phyloP scores from a whole-genome alignment of 2,329 filamentous ascomycete genomes.

The Aspergillus terreus region DNA sequence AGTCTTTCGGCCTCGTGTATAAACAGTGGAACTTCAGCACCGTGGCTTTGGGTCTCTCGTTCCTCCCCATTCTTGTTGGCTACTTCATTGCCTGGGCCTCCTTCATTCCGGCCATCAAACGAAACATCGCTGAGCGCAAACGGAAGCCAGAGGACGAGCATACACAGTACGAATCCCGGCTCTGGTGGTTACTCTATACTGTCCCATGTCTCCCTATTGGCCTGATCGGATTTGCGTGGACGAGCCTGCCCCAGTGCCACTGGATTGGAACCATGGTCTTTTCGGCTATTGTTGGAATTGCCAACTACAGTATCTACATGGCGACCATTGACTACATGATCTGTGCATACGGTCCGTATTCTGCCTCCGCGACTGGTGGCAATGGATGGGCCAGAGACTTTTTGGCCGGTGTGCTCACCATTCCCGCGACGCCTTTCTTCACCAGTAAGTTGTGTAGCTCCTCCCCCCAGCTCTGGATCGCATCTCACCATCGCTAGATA shows the following conservation, averaged over 20 bases:
- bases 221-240: conserved; percentile 61
- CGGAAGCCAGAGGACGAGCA: conserved; percentile 47
- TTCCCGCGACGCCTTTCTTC: conserved; percentile 55
- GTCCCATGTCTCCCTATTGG: conserved; percentile 59
- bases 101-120: conserved; percentile 54
- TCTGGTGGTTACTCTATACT: conserved; percentile 59
- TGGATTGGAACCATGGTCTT: conserved; percentile 64
- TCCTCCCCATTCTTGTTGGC: conserved; percentile 55
- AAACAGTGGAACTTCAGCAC: conserved; percentile 56
- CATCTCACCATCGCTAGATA: conserved; percentile 37
- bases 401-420: conserved; percentile 60
- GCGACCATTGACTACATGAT: conserved; percentile 67
- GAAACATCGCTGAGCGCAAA: conserved; percentile 44
- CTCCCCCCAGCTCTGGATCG: background rate
- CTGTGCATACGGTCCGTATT: conserved; percentile 63
- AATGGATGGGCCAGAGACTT: conserved; percentile 65
- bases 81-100: conserved; percentile 58
- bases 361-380: conserved; percentile 63
- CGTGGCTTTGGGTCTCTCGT: conserved; percentile 48
- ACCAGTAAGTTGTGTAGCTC: conserved; percentile 28
- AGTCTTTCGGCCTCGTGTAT: conserved; percentile 59
- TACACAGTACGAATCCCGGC: conserved; percentile 63
- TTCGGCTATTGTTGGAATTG: conserved; percentile 58
- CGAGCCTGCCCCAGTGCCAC: conserved; percentile 51
- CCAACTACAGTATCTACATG: conserved; percentile 63